Conservation (phyloP, 768 basidiomycete species). For the Tremella fuciformis region DNA sequence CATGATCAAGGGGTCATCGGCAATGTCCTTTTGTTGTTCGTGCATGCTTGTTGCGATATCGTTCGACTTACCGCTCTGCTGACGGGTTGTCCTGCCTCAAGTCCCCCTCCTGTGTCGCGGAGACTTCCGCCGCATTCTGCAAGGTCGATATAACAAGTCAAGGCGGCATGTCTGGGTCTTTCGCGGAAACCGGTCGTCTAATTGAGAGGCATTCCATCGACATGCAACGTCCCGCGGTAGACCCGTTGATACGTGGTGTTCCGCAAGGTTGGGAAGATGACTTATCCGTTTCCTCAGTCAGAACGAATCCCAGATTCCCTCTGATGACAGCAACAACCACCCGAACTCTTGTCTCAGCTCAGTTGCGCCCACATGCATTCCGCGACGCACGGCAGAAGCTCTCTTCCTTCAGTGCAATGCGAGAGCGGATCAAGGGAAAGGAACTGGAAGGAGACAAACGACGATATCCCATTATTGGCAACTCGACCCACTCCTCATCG, state of each 20-base stretch:
- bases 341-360: not conserved
- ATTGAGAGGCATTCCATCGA: not conserved
- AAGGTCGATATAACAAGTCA: too few relatives aligned
- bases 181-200: too few relatives aligned
- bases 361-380: not conserved
- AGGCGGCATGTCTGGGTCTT: too few relatives aligned
- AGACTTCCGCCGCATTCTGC: too few relatives aligned
- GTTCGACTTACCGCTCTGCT: too few relatives aligned
- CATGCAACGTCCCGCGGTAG: slow-evolving; percentile 11
- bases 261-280: slow-evolving; percentile 39
- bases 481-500: too few relatives aligned
- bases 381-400: not conserved
- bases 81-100: too few relatives aligned
- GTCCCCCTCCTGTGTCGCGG: too few relatives aligned
- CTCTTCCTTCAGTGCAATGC: slow-evolving; percentile 2
- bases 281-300: slow-evolving; percentile 3
- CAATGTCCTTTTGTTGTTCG: too few relatives aligned
- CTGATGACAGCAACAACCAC: not conserved
- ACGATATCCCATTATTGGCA: too few relatives aligned
- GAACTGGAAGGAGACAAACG: not conserved
- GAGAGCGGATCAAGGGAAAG: slow-evolving; percentile 3
- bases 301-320: not conserved
- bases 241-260: slow-evolving; percentile 25
- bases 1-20: too few relatives aligned
- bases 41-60: too few relatives aligned